Evolutionary conservation across 495 filamentous ascomycete genomes (phyloP).

Genomic region (Xylaria palmicola): DNA sequence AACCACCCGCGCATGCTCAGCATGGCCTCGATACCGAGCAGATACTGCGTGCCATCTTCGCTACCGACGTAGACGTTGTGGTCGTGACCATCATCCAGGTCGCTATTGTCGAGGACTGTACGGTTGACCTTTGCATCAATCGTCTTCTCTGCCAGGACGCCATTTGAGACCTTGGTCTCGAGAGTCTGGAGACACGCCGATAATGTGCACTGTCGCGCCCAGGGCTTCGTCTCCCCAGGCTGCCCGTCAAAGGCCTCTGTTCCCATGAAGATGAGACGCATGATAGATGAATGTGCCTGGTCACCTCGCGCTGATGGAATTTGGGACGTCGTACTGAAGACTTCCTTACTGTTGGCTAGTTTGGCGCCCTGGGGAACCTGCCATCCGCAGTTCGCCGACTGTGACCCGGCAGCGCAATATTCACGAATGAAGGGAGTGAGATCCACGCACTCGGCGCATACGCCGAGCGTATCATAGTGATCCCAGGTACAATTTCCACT

Average conservation of each 20-base stretch:
- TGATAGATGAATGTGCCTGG: constrained; percentile 27
- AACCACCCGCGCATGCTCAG: constrained; percentile 24
- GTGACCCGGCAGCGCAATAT: constrained; percentile 16
- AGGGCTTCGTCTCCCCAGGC: constrained; percentile 15
- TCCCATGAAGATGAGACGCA: constrained; percentile 30
- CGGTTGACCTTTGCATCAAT: constrained; percentile 13
- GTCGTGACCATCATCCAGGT: constrained; percentile 15
- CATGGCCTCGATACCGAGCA: constrained; percentile 17
- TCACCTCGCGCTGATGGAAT: constrained; percentile 19
- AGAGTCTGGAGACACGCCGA: constrained; percentile 23
- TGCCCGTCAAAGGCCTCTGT: constrained; percentile 16
- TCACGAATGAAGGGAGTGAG: constrained; percentile 24
- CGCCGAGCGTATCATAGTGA: constrained; percentile 27
- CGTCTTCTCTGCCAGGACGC: constrained; percentile 19
- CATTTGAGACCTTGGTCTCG: constrained; percentile 7
- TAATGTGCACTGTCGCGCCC: constrained; percentile 24
- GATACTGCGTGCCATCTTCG: constrained; percentile 5
- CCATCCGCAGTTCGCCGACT: constrained; percentile 21
- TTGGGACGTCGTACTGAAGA: constrained; percentile 29
- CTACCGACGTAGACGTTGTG: constrained; percentile 11
- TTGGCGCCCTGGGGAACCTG: constrained; percentile 22
- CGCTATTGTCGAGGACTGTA: constrained; percentile 14
- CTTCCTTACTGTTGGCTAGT: constrained; percentile 18
- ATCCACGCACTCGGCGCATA: constrained; percentile 30
- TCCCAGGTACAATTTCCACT: constrained; percentile 33